Evolutionary conservation across 2,329 filamentous ascomycete genomes (phyloP).

Genomic region (Colletotrichum endophyticum): DNA sequence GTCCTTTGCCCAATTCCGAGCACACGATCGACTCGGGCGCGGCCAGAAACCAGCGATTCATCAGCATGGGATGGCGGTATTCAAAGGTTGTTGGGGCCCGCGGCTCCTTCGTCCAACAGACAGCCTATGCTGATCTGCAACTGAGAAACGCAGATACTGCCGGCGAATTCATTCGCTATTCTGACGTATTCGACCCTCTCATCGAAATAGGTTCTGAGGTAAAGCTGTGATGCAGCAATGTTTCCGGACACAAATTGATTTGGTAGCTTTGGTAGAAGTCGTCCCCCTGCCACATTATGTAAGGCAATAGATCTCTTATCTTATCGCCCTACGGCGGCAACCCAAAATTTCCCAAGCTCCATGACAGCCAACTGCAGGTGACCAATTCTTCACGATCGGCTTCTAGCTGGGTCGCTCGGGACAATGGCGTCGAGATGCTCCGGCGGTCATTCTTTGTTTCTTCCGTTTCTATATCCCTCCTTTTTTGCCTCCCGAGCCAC

Average conservation of each 20-base stretch:
- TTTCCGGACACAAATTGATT: background rate
- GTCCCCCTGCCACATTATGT: background rate
- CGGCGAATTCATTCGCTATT: background rate
- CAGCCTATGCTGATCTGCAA: background rate
- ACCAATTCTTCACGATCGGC: background rate
- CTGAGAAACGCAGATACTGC: background rate
- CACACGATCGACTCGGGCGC: background rate
- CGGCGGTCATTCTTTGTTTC: constrained; percentile 38
- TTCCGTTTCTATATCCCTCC: constrained; percentile 58
- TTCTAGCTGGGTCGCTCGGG: background rate
- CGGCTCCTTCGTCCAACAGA: background rate
- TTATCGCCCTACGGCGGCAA: background rate
- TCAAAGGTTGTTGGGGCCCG: background rate
- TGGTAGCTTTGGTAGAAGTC: background rate
- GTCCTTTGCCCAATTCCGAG: background rate
- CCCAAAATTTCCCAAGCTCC: constrained; percentile 15
- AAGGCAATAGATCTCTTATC: background rate
- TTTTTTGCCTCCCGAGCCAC: constrained; percentile 37
- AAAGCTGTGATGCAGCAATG: background rate
- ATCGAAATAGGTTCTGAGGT: background rate
- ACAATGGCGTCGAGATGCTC: constrained; percentile 48
- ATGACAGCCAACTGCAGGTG: background rate
- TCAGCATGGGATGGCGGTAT: background rate
- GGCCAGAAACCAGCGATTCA: background rate
- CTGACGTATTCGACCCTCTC: background rate